Evolutionary conservation across 2,329 filamentous ascomycete genomes (phyloP).

Genomic region (Alternaria longipes): DNA sequence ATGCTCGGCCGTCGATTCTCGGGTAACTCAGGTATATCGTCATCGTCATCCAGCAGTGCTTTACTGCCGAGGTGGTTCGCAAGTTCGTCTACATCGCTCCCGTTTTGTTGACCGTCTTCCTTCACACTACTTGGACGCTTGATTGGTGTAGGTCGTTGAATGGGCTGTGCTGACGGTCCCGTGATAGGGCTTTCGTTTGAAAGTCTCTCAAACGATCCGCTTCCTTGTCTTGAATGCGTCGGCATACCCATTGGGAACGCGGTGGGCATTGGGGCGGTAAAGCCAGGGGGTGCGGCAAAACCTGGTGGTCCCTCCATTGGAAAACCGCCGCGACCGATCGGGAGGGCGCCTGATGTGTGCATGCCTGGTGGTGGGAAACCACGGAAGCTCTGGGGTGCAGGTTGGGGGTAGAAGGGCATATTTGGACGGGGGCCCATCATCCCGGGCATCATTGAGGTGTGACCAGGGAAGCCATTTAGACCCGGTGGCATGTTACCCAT

Average conservation of each 20-base stretch:
- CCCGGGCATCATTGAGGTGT: conserved; percentile 62
- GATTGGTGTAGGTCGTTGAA: conserved; percentile 85
- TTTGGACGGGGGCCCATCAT: conserved; percentile 65
- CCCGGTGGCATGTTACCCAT: conserved; percentile 57
- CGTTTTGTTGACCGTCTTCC: conserved; percentile 46
- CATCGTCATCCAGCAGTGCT: conserved; percentile 74
- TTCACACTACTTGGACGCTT: conserved; percentile 81
- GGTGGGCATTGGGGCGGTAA: conserved; percentile 44
- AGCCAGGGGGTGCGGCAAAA: conserved; percentile 53
- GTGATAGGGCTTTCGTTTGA: conserved; percentile 63
- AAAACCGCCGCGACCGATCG: conserved; percentile 66
- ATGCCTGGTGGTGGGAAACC: conserved; percentile 68
- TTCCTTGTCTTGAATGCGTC: conserved; percentile 79
- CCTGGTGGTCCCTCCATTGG: conserved; percentile 62
- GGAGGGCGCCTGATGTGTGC: conserved; percentile 63
- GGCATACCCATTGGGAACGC: conserved; percentile 55
- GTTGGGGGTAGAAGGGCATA: conserved; percentile 65
- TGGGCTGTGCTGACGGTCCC: conserved; percentile 71
- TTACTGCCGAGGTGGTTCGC: conserved; percentile 88
- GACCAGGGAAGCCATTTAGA: conserved; percentile 59
- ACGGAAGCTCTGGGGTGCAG: conserved; percentile 63
- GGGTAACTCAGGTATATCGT: conserved; percentile 69
- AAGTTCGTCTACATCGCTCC: conserved; percentile 72
- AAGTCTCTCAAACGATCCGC: conserved; percentile 66
- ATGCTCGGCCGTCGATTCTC: conserved; percentile 57